A percentile compares a stretch with the other conserved stretches of the same genome.
These are phyloP conservation scores for Sphaerulina populicola DNA, from an alignment of 2,329 filamentous ascomycete genomes.

Conservation along the genomic window DNA sequence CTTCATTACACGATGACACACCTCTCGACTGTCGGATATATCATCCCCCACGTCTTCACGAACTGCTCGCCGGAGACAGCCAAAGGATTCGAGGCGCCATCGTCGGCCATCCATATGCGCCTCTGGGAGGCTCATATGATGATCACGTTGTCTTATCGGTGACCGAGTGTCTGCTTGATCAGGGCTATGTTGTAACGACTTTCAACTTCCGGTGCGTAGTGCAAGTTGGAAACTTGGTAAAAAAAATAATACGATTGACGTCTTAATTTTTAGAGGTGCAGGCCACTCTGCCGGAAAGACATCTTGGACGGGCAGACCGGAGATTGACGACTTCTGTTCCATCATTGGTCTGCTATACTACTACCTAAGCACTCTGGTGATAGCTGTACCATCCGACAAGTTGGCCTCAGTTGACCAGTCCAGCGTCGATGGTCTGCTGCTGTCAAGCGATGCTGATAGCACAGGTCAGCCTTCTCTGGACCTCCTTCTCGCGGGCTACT, in stretches of 20 bases:
- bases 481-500: conserved; percentile 69
- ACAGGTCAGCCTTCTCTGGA: background rate
- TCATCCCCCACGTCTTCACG: conserved; percentile 38
- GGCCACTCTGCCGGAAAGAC: conserved; percentile 65
- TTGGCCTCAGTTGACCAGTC: conserved; percentile 1
- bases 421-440: background rate
- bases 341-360: conserved; percentile 70
- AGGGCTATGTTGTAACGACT: conserved; percentile 68
- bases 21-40: conserved; percentile 76
- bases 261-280: conserved; percentile 58
- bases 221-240: background rate
- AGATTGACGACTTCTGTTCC: conserved; percentile 73
- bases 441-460: too few species aligned
- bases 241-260: conserved; percentile 11
- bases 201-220: conserved; percentile 75
- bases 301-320: conserved; percentile 77
- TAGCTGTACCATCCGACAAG: background rate
- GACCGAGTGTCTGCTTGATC: conserved; percentile 54
- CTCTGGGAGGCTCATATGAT: conserved; percentile 76
- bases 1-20: conserved; percentile 71
- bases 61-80: background rate
- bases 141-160: conserved; percentile 67
- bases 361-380: conserved; percentile 55
- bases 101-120: conserved; percentile 84
- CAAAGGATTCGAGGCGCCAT: conserved; percentile 45